Base-by-base conservation (phyloP, 1,284 basidiomycete species). In the Rhodotorula sp. region DNA sequence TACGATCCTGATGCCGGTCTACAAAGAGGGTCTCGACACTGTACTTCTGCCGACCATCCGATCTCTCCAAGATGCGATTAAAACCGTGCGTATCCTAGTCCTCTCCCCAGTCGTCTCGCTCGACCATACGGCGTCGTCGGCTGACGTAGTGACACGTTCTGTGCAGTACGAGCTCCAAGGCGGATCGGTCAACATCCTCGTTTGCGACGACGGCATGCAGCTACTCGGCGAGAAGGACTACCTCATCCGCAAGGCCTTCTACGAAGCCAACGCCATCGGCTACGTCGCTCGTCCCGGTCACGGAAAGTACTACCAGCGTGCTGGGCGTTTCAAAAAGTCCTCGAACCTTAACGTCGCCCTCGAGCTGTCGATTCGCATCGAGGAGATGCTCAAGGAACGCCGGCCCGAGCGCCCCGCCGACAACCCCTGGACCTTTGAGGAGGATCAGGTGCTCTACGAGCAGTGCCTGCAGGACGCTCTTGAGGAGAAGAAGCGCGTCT, bases 1-100 rank as follows among this genome's bases (percentile, higher is more conserved):
- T n/a, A 73, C 71, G 6, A 59, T 71, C 80, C 88, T 48, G 85
- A 86, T 57, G 85, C 76, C 80, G 1, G 78, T 79, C 39, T 79
- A 79, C 78, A 80, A 81, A 72, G 80, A 80, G 58, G 62, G 64
- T 21, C 74, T 84, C 59, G 81, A 83, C 34, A 78, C 78, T 1
- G 83, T 84, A 61, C 80, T 84, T n/a, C 78, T 78, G 34, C 91
- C 90, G 1, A 92, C 91, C 1, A 87, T 93, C 56, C 86, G 87
- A 74, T 92, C 89, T 0, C 81, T 93, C 72, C 92, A 93, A 82
- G 88, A 87, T 79, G 91, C 91, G 0, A 92, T 93, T 87, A 90
- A 90, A 79, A 92, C 90, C 5, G 69, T 67, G 21, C 31, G 69
- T 34, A 2, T 1, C 8, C 8, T 34, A 34, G 34, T 34, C 34